Evolutionary conservation across 345 rosid genomes (phyloP).

Genomic region (Kandelia obovata): DNA sequence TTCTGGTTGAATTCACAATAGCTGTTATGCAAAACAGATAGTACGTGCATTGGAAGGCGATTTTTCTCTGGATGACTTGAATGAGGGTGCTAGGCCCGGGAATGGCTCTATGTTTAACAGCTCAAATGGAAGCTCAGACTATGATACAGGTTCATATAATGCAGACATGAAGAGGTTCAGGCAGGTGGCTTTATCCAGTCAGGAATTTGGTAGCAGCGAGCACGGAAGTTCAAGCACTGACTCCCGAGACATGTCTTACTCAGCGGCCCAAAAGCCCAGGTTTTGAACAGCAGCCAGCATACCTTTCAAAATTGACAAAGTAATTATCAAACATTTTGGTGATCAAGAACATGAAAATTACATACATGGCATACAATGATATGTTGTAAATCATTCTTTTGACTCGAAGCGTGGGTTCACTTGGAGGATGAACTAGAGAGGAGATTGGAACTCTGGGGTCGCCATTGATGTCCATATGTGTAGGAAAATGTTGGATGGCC

Average conservation of each 20-base stretch:
- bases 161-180: constrained; percentile 83
- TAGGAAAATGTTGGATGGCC: too few species aligned
- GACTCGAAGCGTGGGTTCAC: too few species aligned
- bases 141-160: constrained; percentile 48
- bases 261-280: background rate
- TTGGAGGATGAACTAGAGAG: too few species aligned
- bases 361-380: background rate
- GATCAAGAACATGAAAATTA: background rate
- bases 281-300: constrained; percentile 1
- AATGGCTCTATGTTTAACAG: constrained; percentile 41
- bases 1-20: too few species aligned
- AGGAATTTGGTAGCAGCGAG: constrained; percentile 53
- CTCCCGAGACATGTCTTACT: constrained; percentile 37
- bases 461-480: too few species aligned
- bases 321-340: background rate
- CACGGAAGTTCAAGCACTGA: constrained; percentile 44
- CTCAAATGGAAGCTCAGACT: constrained; percentile 41
- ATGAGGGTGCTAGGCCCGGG: constrained; percentile 68
- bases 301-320: background rate
- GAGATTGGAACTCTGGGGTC: too few species aligned
- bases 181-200: constrained; percentile 65
- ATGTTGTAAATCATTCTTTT: background rate
- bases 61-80: constrained; percentile 67
- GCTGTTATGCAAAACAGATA: constrained; percentile 39
- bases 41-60: constrained; percentile 90